Conservation (phyloP, 352 stramenopile genomes). For the Lagenidium giganteum region DNA sequence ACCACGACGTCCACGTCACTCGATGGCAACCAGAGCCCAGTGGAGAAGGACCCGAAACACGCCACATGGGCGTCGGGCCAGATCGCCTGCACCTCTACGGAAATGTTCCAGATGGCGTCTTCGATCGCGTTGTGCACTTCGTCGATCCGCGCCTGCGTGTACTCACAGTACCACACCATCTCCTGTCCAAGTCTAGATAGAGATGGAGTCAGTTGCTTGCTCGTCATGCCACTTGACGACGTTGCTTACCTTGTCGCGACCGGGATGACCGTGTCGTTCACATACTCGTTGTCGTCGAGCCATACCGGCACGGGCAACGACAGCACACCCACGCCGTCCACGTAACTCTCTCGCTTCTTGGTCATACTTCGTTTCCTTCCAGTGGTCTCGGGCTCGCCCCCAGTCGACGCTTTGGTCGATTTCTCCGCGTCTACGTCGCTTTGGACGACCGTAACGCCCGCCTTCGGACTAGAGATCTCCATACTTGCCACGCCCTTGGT, state of each 20-base stretch:
- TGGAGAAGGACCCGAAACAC: constrained; percentile 84
- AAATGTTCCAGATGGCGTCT: constrained; percentile 66
- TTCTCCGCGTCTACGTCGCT: neutral
- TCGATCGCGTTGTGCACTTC: constrained; percentile 53
- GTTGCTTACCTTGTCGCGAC: constrained; percentile 24
- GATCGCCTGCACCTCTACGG: constrained; percentile 50
- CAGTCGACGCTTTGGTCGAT: neutral
- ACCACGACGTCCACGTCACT: constrained; percentile 89
- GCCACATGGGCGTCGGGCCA: constrained; percentile 70
- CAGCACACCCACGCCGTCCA: neutral
- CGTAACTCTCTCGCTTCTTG: constrained; percentile 5
- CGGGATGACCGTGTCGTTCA: constrained; percentile 29
- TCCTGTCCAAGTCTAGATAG: constrained; percentile 42
- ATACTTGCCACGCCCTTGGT: too few species aligned
- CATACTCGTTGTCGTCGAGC: constrained; percentile 19
- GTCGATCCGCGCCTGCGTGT: constrained; percentile 57
- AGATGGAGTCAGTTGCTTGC: neutral
- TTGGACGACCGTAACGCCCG: too few species aligned
- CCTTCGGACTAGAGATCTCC: too few species aligned
- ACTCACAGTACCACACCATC: constrained; percentile 56
- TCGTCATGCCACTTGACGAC: neutral
- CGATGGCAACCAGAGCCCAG: constrained; percentile 81
- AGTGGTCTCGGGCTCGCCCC: neutral
- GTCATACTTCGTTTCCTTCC: constrained; percentile 4
- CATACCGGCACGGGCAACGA: constrained; percentile 24